Conservation (phyloP, 2,329 filamentous ascomycete species). For the Purpureocillium takamizusanense region DNA sequence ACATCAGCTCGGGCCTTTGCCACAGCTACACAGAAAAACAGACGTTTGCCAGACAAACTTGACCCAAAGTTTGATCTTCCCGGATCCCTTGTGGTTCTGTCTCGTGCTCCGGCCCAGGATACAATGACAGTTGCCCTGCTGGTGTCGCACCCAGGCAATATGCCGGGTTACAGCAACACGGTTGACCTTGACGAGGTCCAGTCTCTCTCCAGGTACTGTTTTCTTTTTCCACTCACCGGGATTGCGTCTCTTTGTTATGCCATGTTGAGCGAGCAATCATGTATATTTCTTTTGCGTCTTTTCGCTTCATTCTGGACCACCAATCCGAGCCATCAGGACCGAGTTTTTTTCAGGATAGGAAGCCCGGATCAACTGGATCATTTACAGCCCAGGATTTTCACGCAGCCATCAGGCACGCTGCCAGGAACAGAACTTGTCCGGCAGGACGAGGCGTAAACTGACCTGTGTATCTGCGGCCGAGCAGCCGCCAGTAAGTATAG, state of each 20-base stretch:
- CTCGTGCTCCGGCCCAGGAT: slow-evolving; percentile 23
- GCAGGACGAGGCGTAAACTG: slow-evolving; percentile 2
- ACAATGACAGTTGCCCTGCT: slow-evolving; percentile 40
- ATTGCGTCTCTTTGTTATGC: slow-evolving; percentile 27
- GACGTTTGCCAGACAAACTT: slow-evolving; percentile 12
- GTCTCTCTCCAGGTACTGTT: slow-evolving; percentile 54
- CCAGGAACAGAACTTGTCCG: slow-evolving; percentile 8
- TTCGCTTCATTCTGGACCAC: not conserved
- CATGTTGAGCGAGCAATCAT: slow-evolving; percentile 8
- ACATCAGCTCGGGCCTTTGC: slow-evolving; percentile 15
- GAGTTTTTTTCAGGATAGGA: not conserved
- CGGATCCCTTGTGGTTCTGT: slow-evolving; percentile 18
- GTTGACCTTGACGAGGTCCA: slow-evolving; percentile 51
- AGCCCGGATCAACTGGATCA: not conserved
- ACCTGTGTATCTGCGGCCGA: slow-evolving; percentile 2
- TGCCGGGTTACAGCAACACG: slow-evolving; percentile 43
- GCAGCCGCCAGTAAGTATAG: slow-evolving; percentile 4
- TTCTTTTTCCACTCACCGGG: slow-evolving; percentile 35
- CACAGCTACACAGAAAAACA: slow-evolving; percentile 11
- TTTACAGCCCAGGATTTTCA: not conserved
- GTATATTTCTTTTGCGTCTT: slow-evolving; percentile 8
- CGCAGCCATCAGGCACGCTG: slow-evolving; percentile 1
- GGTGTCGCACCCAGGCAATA: slow-evolving; percentile 37
- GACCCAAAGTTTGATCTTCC: slow-evolving; percentile 16
- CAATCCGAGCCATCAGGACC: not conserved